Base-by-base conservation (phyloP, 139 green algal species). In the Coelastrella sp. region DNA sequence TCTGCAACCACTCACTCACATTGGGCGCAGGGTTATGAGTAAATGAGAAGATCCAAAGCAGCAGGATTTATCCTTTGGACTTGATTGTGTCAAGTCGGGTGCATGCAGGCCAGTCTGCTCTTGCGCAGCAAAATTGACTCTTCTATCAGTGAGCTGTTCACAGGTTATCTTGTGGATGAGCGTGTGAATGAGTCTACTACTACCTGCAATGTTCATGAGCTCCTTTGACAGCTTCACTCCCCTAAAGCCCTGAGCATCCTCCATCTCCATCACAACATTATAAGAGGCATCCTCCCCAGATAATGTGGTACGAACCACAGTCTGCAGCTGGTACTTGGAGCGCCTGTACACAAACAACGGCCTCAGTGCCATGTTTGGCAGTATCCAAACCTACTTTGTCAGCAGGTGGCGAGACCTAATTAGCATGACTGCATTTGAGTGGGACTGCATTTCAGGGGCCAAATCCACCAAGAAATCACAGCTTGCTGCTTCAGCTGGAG, bases 271-370 rank as follows among this genome's bases (percentile, higher is more conserved):
- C 19, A 96, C 96, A 93, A 97, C 99, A 56, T 94, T 92, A 94
- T 98, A 99, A 49, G 95, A 95, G 1, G 91, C 93, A 73, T 99
- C 97, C 80, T 97, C 96, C 61, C 95, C 95, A 22, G 97, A 97
- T 94, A 98, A 96, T 92, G 99, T 97, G 3, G 97, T 99, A 83
- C 97, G 94, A 65, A 92, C 92, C 4, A 90, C 90, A 68, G 92
- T 85, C 9, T 93, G 11, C 6, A 96, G 89, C 86, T 89, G 35
- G 86, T 96, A 96, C 93, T 96, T 96, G 85, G 94, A 87, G 7
- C 76, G 76, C 70, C 87, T 88, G 88, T 24, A 35, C 59, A 87
- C n/a, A 6, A 60, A 25, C 60, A 75, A 49, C 81, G 63, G 49
- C 8, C 70, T 35, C 8, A 78, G n/a, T 9, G 35, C 35, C 35